phyloP scores from a whole-genome alignment of 2,329 filamentous ascomycete genomes.

The Aureobasidium musti region DNA sequence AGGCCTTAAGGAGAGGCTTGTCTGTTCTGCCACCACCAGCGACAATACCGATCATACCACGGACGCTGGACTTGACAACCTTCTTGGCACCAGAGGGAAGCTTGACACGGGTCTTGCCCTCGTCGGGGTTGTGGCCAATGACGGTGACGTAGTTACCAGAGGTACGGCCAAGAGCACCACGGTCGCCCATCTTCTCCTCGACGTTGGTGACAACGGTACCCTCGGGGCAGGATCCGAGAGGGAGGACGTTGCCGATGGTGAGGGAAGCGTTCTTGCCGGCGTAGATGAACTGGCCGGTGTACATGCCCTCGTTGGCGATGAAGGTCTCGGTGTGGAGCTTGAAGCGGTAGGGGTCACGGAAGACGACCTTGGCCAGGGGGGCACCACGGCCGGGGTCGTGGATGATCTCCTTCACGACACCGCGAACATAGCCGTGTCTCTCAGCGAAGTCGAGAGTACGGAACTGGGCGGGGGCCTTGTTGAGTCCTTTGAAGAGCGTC shows the following conservation, averaged over 20 bases:
- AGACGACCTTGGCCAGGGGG: conserved; percentile 92
- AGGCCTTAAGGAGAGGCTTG: conserved; percentile 99
- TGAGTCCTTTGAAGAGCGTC: conserved; percentile 71
- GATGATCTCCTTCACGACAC: conserved; percentile 98
- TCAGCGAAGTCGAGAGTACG: conserved; percentile 83
- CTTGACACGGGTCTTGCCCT: conserved; percentile 99
- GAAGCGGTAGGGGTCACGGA: conserved; percentile 98
- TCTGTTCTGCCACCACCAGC: conserved; percentile 99
- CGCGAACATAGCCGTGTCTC: conserved; percentile 90
- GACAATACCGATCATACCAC: conserved; percentile 99
- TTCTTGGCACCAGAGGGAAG: conserved; percentile 99
- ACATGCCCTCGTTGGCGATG: conserved; percentile 99
- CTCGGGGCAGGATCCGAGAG: conserved; percentile 91
- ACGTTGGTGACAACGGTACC: conserved; percentile 99
- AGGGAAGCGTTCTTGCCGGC: conserved; percentile 98
- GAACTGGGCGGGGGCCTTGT: conserved; percentile 96
- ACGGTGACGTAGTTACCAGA: conserved; percentile 99
- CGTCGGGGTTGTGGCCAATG: conserved; percentile 95
- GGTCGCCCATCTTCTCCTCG: conserved; percentile 98
- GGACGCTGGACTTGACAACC: conserved; percentile 85
- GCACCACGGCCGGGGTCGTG: conserved; percentile 98
- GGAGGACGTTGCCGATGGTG: conserved; percentile 96
- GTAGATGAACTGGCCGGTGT: conserved; percentile 99
- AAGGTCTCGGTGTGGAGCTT: conserved; percentile 98
- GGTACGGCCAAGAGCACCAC: conserved; percentile 92